Base-by-base conservation (phyloP, 305 asterid species). In the Monarda citriodora region DNA sequence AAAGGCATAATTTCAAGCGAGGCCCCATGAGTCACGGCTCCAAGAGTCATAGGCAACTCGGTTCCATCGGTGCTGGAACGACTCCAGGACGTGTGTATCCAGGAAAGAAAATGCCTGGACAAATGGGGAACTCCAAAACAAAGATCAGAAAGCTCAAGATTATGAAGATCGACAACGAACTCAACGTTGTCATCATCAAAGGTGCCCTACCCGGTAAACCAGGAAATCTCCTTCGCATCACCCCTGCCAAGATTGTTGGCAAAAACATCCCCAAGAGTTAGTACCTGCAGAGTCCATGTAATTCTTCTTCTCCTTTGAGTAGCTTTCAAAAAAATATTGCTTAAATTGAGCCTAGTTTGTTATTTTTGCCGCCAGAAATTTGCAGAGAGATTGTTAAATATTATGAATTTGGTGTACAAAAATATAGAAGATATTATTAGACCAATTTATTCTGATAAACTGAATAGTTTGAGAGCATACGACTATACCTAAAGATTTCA, bases 201-300 rank as follows among this genome's bases (percentile, higher is more conserved):
- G 97, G 99, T 13, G 97, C 99, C 62, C 71, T 94, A 58, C 99
- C 99, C 18, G 99, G 99, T 63, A 94, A 94, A 73, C 99, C 99
- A 0, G 99, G 99, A 61, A 90, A 94, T 73, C 96, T 94, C 64
- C 82, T 90, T 42, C 94, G 99, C 60, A 88, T 94, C 29, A 71
- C 99, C 56, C 97, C 99, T 0, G 99, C 99, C 12, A 94, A 94
- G 72, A 94, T 94, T 44, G 99, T 94, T 15, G 99, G 98, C 2
- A 75, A 79, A 45, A 94, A 94, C 59, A 94, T 94, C 37, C 99
- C 97, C 12, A 79, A 86, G 63, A 94, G 32, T 54, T 91, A 86
- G 52, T 47, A 17, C 5, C 51, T 18, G 14, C 51, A 18, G 18
- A 10, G 10, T 44, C 18, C 18, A 44, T 44, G 49, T 44, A n/a